Evolutionary conservation across 495 filamentous ascomycete genomes (phyloP), one percentile per base, ranked within the genome.

Genomic region (Trichoderma asperelloides): DNA sequence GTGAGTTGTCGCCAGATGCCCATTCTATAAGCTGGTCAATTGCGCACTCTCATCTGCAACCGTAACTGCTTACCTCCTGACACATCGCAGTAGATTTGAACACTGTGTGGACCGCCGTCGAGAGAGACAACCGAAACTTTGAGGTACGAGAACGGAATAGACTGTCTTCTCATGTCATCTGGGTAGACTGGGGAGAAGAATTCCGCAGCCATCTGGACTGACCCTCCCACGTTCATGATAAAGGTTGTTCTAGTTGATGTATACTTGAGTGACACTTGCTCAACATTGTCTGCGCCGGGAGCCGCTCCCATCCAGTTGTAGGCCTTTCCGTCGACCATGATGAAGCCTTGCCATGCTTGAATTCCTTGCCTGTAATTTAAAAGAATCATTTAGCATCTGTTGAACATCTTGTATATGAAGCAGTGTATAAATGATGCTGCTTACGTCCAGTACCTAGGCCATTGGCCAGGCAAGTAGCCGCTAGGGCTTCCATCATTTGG

Each of bases 141-240:
- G 28, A 97, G 72, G 74, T 98, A 98, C n/a, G 89, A 89, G 28
- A 92, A 93, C 41, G 92, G 91, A 57, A 96, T 85, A 39, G 91
- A 90, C 78, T 98, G 94, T 57, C 92, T 86, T 68, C 88, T 81
- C 69, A 93, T 88, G 69, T 95, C 96, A 12, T 88, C 88, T 1
- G 93, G 90, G 15, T 91, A 96, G 55, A 98, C 89, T 0, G 94
- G 94, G 4, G 91, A 93, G 40, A 96, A 78, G 74, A 97, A 97
- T 0, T 90, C 92, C 25, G 96, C 80, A 3, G 85, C 87, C 75
- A 98, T 79, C 68, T 89, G 82, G 33, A 89, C 79, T 62, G 86
- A 81, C 2, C 84, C 79, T 25, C 76, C 84, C 25, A 96, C 87
- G 37, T 81, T 81, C 78, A 96, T 94, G 47, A 88, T 91, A 69